Base-by-base conservation (phyloP, 1,139 yeast genomes). In the Lipomyces yarrowii region DNA sequence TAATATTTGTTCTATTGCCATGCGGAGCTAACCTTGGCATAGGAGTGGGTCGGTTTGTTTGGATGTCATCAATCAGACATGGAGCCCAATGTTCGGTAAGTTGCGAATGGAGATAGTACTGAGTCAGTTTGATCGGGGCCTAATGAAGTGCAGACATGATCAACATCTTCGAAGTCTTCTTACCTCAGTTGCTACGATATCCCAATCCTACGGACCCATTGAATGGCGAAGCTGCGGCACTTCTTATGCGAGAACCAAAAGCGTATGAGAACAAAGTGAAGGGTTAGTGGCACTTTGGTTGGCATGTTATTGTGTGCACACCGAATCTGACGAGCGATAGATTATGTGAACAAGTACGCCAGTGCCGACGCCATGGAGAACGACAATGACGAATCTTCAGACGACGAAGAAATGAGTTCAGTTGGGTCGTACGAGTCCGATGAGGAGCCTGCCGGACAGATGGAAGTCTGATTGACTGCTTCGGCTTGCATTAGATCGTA, bases 161-260 rank as follows among this genome's bases (percentile, higher is more conserved):
- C 72, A 94, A 94, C 77, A 91, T 94, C 53, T 92, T 94, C 76
- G 98, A 94, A 75, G 89, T 92, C 75, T 94, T 94, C 80, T 80
- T 94, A 71, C 99, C 99, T 13, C 99, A 96, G 74, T 81, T 94
- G 67, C 81, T 94, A 69, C 85, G 96, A 67, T 94, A 94, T 75
- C 98, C 98, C 33, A 94, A 94, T 74, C 96, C 98, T 0, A 83
- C 94, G 42, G 99, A 94, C 76, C 99, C 99, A 0, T 82, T 94
- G 70, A 94, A 94, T 74, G 89, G 94, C 33, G 96, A 91, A 71
- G 99, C 99, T 0, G 91, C 97, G 6, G 86, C 90, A 35, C 79
- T 94, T 69, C 86, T 91, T 81, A 82, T 89, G 70, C 85, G 88
- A 70, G 92, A 91, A 72, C 89, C 87, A 69, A 80, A 82, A 56